phyloP scores from a whole-genome alignment of 2,329 filamentous ascomycete genomes.

The Canariomyces notabilis region DNA sequence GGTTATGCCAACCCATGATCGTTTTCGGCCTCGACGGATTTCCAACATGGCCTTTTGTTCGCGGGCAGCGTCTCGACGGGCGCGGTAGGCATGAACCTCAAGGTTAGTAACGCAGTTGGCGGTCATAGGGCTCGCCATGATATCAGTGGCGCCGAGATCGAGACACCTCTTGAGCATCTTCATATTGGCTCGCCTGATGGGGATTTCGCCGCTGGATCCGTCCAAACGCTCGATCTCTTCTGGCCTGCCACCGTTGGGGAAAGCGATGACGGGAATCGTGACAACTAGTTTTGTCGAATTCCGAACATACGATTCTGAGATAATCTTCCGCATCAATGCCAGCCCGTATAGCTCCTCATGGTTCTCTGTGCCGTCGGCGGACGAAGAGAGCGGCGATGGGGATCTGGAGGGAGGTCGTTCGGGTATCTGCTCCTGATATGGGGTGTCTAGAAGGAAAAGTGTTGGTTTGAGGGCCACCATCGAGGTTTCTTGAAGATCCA shows the following conservation, averaged over 20 bases:
- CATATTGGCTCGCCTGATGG: constrained; percentile 34
- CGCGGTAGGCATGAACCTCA: constrained; percentile 77
- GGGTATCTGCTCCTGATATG: constrained; percentile 44
- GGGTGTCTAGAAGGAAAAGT: constrained; percentile 53
- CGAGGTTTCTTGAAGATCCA: constrained; percentile 48
- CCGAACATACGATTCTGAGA: constrained; percentile 53
- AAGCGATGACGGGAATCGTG: constrained; percentile 49
- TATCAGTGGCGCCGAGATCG: constrained; percentile 81
- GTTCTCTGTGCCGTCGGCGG: constrained; percentile 35
- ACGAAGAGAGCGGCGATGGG: constrained; percentile 41
- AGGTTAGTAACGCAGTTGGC: constrained; percentile 68
- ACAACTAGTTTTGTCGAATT: constrained; percentile 53
- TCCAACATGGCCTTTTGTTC: constrained; percentile 69
- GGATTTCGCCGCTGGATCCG: constrained; percentile 24
- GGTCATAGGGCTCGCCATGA: constrained; percentile 74
- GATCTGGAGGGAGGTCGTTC: constrained; percentile 35
- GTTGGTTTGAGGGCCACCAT: constrained; percentile 51
- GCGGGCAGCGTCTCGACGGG: constrained; percentile 68
- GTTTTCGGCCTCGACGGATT: constrained; percentile 69
- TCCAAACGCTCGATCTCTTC: constrained; percentile 28
- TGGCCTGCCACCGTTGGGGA: constrained; percentile 29
- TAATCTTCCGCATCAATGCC: constrained; percentile 50
- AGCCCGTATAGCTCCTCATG: constrained; percentile 50
- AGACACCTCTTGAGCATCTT: constrained; percentile 64
- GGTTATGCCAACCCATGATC: constrained; percentile 86